phyloP scores from a whole-genome alignment of 1,284 basidiomycete genomes.

The Rhodotorula sp. region DNA sequence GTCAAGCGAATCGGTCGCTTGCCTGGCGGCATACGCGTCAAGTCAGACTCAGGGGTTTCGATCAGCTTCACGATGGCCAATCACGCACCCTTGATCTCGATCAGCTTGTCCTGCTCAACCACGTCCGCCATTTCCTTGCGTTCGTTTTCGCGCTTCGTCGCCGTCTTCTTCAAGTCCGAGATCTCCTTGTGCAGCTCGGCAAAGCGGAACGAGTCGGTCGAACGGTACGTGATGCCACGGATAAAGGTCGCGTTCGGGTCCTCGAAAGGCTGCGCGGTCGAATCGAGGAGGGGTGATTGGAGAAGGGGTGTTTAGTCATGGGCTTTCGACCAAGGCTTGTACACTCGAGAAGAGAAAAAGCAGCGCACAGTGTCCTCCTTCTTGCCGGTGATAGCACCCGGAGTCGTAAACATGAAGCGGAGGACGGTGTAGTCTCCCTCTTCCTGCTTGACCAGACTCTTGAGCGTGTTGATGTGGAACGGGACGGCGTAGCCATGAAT shows the following conservation, averaged over 20 bases:
- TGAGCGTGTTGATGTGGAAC: slow-evolving; percentile 98
- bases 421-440: slow-evolving; percentile 93
- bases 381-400: slow-evolving; percentile 94
- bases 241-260: slow-evolving; percentile 96
- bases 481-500: slow-evolving; percentile 94
- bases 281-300: too few species aligned
- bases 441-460: slow-evolving; percentile 96
- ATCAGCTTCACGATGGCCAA: too few species aligned
- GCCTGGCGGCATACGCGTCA: slow-evolving; percentile 2
- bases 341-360: too few species aligned
- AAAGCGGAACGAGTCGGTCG: slow-evolving; percentile 83
- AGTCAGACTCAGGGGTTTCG: background rate
- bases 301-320: too few species aligned
- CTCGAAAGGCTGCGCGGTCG: slow-evolving; percentile 74
- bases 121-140: slow-evolving; percentile 98
- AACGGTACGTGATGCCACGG: slow-evolving; percentile 91
- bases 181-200: slow-evolving; percentile 87
- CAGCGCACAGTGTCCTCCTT: slow-evolving; percentile 87
- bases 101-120: slow-evolving; percentile 85
- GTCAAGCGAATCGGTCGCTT: slow-evolving; percentile 72
- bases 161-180: slow-evolving; percentile 91
- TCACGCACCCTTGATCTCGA: slow-evolving; percentile 70
- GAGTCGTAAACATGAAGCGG: slow-evolving; percentile 97
- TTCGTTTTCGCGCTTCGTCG: slow-evolving; percentile 94
- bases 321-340: background rate